Conservation (phyloP, 176 grass and related monocot species). For the Panicum miliaceum region DNA sequence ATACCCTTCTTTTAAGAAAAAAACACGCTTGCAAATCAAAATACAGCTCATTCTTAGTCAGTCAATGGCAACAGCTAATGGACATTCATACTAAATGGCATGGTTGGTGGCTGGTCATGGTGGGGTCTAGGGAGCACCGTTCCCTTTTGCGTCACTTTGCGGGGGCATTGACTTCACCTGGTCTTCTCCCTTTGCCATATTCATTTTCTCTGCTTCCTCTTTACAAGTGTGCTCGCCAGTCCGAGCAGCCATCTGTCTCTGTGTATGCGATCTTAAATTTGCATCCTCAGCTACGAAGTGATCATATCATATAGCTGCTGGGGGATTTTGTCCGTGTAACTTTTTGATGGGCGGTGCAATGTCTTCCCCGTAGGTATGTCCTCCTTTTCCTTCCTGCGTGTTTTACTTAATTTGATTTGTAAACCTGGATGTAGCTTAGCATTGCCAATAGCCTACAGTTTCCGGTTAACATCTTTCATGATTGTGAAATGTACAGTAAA, state of each 20-base stretch:
- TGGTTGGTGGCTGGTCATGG: neutral
- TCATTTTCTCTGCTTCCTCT: neutral
- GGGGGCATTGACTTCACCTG: neutral
- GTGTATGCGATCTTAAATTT: neutral
- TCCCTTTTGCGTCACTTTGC: neutral
- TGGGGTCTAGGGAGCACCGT: too few relatives aligned
- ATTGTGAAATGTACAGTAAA: neutral
- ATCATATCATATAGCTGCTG: neutral
- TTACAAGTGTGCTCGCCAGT: neutral
- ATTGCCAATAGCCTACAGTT: neutral
- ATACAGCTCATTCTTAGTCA: neutral
- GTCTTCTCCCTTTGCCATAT: constrained; percentile 3
- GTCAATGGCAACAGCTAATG: neutral
- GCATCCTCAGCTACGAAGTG: neutral
- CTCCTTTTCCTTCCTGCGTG: neutral
- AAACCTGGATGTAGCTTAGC: neutral
- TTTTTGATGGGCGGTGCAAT: neutral
- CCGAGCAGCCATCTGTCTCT: neutral
- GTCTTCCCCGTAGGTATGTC: neutral
- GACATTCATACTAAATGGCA: neutral
- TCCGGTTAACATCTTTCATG: neutral
- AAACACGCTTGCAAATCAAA: neutral
- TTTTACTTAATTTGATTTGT: neutral
- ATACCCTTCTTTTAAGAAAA: constrained; percentile 1
- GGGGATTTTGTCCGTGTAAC: neutral